Base-by-base conservation (phyloP, 805 yeast genomes). In the Pichia exigua region DNA sequence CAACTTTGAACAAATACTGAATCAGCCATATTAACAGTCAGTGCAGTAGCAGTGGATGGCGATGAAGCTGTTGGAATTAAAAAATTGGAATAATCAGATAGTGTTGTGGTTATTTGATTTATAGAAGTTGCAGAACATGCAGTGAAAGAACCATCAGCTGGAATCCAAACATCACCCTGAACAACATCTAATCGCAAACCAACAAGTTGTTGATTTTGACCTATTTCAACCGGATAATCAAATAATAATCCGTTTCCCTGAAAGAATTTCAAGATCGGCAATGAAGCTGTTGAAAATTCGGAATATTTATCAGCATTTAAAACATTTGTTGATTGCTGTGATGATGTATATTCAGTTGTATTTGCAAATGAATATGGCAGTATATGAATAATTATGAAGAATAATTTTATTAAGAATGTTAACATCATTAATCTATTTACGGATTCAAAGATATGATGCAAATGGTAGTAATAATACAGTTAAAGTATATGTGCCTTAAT, bases 111-210 rank as follows among this genome's bases (percentile, higher is more conserved):
- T n/a, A 46, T 17, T 21, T 17, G 4, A 8, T 11, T 4, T 9
- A 10, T 17, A n/a, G 35, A 22, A 42, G 35, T 27, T 1, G 44
- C 35, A 2, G 47, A 3, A 60, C 72, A 67, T 2, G 42, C 28
- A 7, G 59, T 42, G 45, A 61, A 67, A 4, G 52, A 54, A 21
- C 50, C 49, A 7, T 54, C 46, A 21, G 60, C 66, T 35, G 66
- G 68, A 2, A 66, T 55, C 70, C 71, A 69, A 1, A 64, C 27
- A 20, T 55, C 55, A 9, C 61, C 66, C 35, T 63, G 61, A n/a
- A 54, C 48, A 2, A 67, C 49, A 51, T 69, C 73, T 13, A 69
- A 41, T 26, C 73, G 54, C 12, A 68, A 45, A 8, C 35, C 51
- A 28, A 64, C 13, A 2, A 56, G 44, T 53, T 65, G 66, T 9